Base-by-base conservation (phyloP, 345 rosid genomes). In the Arabis hirsuta region DNA sequence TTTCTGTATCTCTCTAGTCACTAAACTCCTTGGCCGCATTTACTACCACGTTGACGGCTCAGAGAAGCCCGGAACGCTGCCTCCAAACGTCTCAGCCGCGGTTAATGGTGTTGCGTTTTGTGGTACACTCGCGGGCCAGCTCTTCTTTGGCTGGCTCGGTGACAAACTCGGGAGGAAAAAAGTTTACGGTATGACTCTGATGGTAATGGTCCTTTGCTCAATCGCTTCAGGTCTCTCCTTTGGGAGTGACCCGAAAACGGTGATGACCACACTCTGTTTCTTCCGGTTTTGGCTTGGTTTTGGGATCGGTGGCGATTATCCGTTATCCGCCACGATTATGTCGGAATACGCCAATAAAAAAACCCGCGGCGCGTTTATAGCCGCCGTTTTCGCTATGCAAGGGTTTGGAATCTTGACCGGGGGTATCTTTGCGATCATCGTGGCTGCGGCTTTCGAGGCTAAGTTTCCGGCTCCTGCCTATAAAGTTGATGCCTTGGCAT, bases 341-440 rank as follows among this genome's bases (percentile, higher is more conserved):
- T 91, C 97, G 0, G 97, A 91, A 57, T 89, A 87, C 67, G 90
- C 97, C 5, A 91, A 86, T 72, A 91, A 91, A 83, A 89, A 91
- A 74, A 91, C 96, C 3, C 85, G 97, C 0, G 97, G 97, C 1
- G 97, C 97, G 0, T 91, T 89, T 71, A 82, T 91, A 20, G 97
- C 96, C 3, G 93, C 97, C 1, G 97, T 91, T n/a, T 91, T 91
- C 13, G 97, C 97, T 0, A 91, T 91, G 97, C 97, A 89, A 67
- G 97, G 97, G 1, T 91, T 91, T 4, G 96, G 97, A 36, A 91
- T 91, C 72, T 58, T 91, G 69, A 82, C 86, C 0, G 97, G 96
- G 0, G 97, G 96, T 3, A 55, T 91, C 0, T 86, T 89, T 62
- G 96, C 91, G 7, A 83, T 89, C 46, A 73, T 84, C 6, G 8